A percentile compares a stretch with the other conserved stretches of the same genome.
phyloP scores from a whole-genome alignment of 208 protist genomes.

The Crithidia fasciculata region DNA sequence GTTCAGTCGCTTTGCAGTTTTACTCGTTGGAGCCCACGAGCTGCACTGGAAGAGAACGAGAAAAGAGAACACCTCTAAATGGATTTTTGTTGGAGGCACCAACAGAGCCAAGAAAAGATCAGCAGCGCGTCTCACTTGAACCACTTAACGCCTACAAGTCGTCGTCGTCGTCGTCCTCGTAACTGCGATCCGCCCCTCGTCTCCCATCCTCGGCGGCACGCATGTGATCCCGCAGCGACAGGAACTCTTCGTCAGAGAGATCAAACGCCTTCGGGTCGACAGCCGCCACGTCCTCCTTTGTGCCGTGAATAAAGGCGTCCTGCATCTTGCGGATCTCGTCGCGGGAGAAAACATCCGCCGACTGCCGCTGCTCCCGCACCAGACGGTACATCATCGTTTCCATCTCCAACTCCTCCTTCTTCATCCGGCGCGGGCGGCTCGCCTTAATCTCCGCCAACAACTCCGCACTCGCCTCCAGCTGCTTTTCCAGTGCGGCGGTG shows the following conservation, averaged over 20 bases:
- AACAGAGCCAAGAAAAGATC: too few species aligned
- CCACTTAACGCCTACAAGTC: not conserved
- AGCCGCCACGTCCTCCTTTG: constrained; percentile 44
- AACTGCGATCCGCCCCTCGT: not conserved
- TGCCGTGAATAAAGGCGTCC: constrained; percentile 48
- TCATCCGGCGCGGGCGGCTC: constrained; percentile 36
- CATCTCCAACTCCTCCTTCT: constrained; percentile 63
- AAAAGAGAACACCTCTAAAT: too few species aligned
- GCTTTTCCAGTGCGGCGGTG: constrained; percentile 5
- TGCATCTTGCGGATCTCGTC: constrained; percentile 71
- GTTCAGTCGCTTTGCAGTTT: too few species aligned
- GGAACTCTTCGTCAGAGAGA: constrained; percentile 70
- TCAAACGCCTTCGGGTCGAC: constrained; percentile 63
- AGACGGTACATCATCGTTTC: constrained; percentile 79
- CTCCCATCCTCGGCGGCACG: constrained; percentile 2
- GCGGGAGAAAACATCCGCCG: constrained; percentile 63
- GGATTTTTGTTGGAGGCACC: too few species aligned
- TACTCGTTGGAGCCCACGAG: too few species aligned
- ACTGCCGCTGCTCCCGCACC: constrained; percentile 45
- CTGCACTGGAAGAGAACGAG: too few species aligned
- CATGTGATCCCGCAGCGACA: constrained; percentile 36
- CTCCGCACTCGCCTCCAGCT: constrained; percentile 12
- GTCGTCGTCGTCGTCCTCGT: constrained; percentile 9
- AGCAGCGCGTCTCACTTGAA: not conserved
- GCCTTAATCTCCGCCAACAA: constrained; percentile 18